Evolutionary conservation across 2,329 filamentous ascomycete genomes (phyloP).

Genomic region (Fusarium graminum): DNA sequence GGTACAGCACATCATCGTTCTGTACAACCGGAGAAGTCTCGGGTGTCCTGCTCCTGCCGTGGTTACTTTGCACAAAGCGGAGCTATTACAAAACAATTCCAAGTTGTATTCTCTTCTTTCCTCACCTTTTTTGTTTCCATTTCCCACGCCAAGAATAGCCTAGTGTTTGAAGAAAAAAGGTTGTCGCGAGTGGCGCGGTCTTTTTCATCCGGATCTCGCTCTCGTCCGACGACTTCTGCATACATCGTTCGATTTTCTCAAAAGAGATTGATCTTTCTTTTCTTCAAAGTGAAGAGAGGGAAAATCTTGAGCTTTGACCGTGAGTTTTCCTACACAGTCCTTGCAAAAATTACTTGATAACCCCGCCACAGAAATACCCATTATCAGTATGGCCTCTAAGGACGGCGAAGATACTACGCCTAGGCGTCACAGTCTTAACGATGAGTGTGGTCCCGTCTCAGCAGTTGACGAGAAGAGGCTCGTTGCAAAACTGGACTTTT

Average conservation of each 20-base stretch:
- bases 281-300: background rate
- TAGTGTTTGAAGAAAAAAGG: slow-evolving; percentile 22
- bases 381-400: slow-evolving; percentile 25
- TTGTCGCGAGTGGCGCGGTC: slow-evolving; percentile 34
- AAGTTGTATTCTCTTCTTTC: slow-evolving; percentile 11
- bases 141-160: slow-evolving; percentile 36
- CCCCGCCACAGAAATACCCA: slow-evolving; percentile 6
- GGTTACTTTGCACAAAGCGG: slow-evolving; percentile 21
- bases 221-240: slow-evolving; percentile 2
- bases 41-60: slow-evolving; percentile 32
- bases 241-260: slow-evolving; percentile 18
- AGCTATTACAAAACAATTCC: slow-evolving; percentile 25
- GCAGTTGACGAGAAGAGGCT: slow-evolving; percentile 64
- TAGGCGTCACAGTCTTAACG: slow-evolving; percentile 34
- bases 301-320: background rate
- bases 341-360: background rate
- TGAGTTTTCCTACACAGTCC: slow-evolving; percentile 11
- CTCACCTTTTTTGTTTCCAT: background rate
- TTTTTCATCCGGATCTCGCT: slow-evolving; percentile 10
- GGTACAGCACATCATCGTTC: background rate
- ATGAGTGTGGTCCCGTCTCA: slow-evolving; percentile 36
- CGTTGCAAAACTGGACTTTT: slow-evolving; percentile 73
- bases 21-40: slow-evolving; percentile 31
- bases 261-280: background rate
- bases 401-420: slow-evolving; percentile 30